phyloP scores from a whole-genome alignment of 768 basidiomycete species.

The Naganishia friedmannii region DNA sequence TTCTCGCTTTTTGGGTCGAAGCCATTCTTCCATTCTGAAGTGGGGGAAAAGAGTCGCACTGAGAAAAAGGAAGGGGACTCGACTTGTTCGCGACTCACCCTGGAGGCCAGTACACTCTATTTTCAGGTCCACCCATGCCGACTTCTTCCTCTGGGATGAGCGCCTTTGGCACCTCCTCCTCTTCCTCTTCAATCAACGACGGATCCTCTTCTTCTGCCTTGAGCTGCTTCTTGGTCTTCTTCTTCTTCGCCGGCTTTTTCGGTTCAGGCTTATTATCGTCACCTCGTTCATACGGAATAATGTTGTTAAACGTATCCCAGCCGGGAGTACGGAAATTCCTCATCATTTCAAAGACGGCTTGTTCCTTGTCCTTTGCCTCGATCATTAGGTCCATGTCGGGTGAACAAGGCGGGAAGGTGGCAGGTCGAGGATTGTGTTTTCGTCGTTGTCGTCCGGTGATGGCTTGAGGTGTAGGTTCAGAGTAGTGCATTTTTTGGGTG shows the following conservation, averaged over 20 bases:
- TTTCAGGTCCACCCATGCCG: constrained; percentile 30
- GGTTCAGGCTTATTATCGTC: constrained; percentile 34
- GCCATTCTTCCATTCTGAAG: constrained; percentile 33
- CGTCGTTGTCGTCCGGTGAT: constrained; percentile 59
- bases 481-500: constrained; percentile 85
- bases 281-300: constrained; percentile 28
- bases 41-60: not conserved
- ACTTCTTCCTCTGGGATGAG: constrained; percentile 31
- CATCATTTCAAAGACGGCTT: constrained; percentile 76
- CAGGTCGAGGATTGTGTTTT: constrained; percentile 47
- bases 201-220: constrained; percentile 32
- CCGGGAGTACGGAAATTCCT: constrained; percentile 27
- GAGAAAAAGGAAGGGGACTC: not conserved
- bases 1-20: constrained; percentile 33
- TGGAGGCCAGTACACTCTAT: constrained; percentile 33
- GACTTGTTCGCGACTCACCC: constrained; percentile 12
- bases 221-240: constrained; percentile 33
- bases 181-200: constrained; percentile 24
- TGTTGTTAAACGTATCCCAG: constrained; percentile 35
- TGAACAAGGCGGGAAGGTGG: constrained; percentile 23
- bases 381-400: constrained; percentile 71
- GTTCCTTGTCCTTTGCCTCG: constrained; percentile 65
- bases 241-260: constrained; percentile 23
- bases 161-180: constrained; percentile 18
- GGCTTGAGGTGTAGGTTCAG: constrained; percentile 58